Conservation (phyloP, 371 early-diverging fungal species). For the Dinochytrium kinnereticum region DNA sequence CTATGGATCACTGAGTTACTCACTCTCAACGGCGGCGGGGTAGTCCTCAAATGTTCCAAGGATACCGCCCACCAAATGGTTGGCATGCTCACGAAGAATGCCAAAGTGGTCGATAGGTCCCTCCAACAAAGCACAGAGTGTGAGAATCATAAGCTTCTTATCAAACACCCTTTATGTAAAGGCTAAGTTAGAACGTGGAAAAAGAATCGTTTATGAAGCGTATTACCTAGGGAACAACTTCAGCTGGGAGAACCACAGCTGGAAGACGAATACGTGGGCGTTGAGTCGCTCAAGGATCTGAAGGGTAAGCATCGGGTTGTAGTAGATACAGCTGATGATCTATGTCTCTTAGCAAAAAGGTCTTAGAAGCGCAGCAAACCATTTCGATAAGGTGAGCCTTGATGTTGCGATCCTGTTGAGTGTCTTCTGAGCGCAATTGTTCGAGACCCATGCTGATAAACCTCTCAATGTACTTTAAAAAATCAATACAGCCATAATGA, state of each 20-base stretch:
- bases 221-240: slow-evolving; percentile 65
- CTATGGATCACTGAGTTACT: slow-evolving; percentile 24
- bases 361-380: slow-evolving; percentile 3
- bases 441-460: slow-evolving; percentile 71
- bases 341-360: not conserved
- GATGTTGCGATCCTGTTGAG: slow-evolving; percentile 27
- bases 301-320: slow-evolving; percentile 79
- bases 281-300: slow-evolving; percentile 74
- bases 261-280: slow-evolving; percentile 80
- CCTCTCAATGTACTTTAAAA: slow-evolving; percentile 56
- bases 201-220: not conserved
- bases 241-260: slow-evolving; percentile 75
- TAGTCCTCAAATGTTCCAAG: slow-evolving; percentile 74
- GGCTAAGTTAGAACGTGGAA: slow-evolving; percentile 12
- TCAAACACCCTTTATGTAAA: slow-evolving; percentile 76
- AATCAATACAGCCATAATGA: not conserved
- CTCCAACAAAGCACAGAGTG: slow-evolving; percentile 73
- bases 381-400: slow-evolving; percentile 18
- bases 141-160: slow-evolving; percentile 84
- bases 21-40: slow-evolving; percentile 82
- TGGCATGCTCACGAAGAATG: slow-evolving; percentile 71
- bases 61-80: slow-evolving; percentile 72
- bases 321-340: slow-evolving; percentile 81
- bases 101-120: slow-evolving; percentile 77
- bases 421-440: slow-evolving; percentile 63